Evolutionary conservation across 2,329 filamentous ascomycete genomes (phyloP), one percentile per base, ranked within the genome.

Genomic region (Alternaria sp.): DNA sequence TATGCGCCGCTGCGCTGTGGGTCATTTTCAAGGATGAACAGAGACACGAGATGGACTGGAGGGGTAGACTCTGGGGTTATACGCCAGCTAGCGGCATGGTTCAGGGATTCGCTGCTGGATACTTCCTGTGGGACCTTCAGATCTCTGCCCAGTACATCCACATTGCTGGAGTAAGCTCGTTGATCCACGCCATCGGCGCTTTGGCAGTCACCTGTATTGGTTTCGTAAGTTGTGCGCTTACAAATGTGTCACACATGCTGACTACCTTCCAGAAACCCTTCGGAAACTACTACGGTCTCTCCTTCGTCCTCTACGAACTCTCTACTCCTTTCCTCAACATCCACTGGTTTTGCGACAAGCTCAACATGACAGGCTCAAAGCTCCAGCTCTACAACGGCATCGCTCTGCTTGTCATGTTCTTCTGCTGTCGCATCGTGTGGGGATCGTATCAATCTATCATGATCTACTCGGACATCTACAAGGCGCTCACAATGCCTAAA

Each of bases 261-360:
- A 75, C 55, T 24, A 5, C 20, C 8, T 18, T 39, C 22, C 72
- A 95, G 91, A 86, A 91, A 65, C 92, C 92, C 0, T 94, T 94
- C 72, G 85, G 93, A 69, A 94, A 94, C 81, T 94, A 90, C 81
- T 95, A 94, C 78, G 90, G 88, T 62, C 85, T 87, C 60, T 87
- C 88, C 62, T 95, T 95, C 78, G 91, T 95, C 69, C 88, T 95
- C 54, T 95, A 93, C 86, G 92, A 95, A 78, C 85, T 95, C 18
- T 94, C 91, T 12, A 91, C 90, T 1, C 91, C 92, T 3, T 94
- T 95, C 78, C 84, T 95, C 61, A 95, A 95, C 75, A 85, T 94
- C 72, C 92, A 95, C 82, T 95, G 92, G 92, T 94, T 95, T 82
- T 91, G 91, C 79, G 92, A 95, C 81, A 95, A 95, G 81, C 81